phyloP scores from a whole-genome alignment of 345 rosid species.

The rapeseed (Brassica napus) region Da-Ae NC_063452.1:41568501-41569000 shows the following conservation, averaged over 20 bases:
- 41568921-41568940: neutral
- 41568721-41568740: constrained; percentile 4
- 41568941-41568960: neutral
- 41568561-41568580: constrained; percentile 86
- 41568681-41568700: neutral
- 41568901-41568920: neutral
- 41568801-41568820: constrained; percentile 1
- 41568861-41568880: neutral
- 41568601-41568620: constrained; percentile 60
- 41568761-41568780: constrained; percentile 22
- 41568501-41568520: no score
- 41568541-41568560: constrained; percentile 55
- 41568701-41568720: neutral
- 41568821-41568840: neutral
- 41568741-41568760: constrained; percentile 2
- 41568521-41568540: constrained; percentile 67
- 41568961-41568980: neutral
- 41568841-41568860: neutral
- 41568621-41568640: constrained; percentile 38
- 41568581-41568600: constrained; percentile 62
- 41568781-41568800: constrained; percentile 11
- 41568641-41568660: neutral
- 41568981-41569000: neutral
- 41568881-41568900: neutral
- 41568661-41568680: constrained; percentile 6